A percentile compares a stretch with the other conserved stretches of the same genome.
phyloP scores from a whole-genome alignment of 768 basidiomycete genomes.

The Tremella fuciformis region DNA sequence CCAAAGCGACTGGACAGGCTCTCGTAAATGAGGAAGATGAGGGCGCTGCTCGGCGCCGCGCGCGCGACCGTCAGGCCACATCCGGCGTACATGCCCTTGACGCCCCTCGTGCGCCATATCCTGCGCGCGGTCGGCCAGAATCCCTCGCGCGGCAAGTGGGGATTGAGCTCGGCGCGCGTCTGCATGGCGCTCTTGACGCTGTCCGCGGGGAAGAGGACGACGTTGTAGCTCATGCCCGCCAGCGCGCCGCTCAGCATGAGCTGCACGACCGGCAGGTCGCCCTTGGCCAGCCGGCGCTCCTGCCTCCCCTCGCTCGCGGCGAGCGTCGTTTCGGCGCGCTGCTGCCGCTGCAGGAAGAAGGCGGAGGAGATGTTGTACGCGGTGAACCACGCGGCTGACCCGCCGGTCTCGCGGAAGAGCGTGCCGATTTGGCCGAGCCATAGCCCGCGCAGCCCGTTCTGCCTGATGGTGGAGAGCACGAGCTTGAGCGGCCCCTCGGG shows the following conservation, averaged over 20 bases:
- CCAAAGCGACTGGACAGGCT: slow-evolving; percentile 63
- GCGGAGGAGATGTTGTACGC: slow-evolving; percentile 75
- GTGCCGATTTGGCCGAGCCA: slow-evolving; percentile 97
- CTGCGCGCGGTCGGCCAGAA: slow-evolving; percentile 61
- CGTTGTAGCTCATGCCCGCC: slow-evolving; percentile 79
- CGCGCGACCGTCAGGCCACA: slow-evolving; percentile 85
- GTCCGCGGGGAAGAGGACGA: slow-evolving; percentile 92
- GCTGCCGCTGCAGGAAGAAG: slow-evolving; percentile 60
- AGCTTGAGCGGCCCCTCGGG: slow-evolving; percentile 75
- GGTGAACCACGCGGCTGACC: slow-evolving; percentile 85
- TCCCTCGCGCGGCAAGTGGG: slow-evolving; percentile 27
- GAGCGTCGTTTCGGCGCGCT: slow-evolving; percentile 8
- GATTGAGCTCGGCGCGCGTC: slow-evolving; percentile 80
- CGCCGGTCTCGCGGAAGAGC: slow-evolving; percentile 87
- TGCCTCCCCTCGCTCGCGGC: slow-evolving; percentile 9
- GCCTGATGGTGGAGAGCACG: slow-evolving; percentile 62
- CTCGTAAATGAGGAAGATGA: slow-evolving; percentile 92
- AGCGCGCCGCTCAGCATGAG: slow-evolving; percentile 80
- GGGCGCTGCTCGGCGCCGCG: slow-evolving; percentile 80
- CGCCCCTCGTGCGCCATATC: slow-evolving; percentile 71
- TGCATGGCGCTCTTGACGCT: slow-evolving; percentile 92
- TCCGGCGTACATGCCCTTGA: slow-evolving; percentile 84
- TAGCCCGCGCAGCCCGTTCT: slow-evolving; percentile 74
- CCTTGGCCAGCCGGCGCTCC: slow-evolving; percentile 48
- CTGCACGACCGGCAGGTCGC: slow-evolving; percentile 69